Conservation (phyloP, 352 stramenopile species). For the Stramenopiles sp. region DNA sequence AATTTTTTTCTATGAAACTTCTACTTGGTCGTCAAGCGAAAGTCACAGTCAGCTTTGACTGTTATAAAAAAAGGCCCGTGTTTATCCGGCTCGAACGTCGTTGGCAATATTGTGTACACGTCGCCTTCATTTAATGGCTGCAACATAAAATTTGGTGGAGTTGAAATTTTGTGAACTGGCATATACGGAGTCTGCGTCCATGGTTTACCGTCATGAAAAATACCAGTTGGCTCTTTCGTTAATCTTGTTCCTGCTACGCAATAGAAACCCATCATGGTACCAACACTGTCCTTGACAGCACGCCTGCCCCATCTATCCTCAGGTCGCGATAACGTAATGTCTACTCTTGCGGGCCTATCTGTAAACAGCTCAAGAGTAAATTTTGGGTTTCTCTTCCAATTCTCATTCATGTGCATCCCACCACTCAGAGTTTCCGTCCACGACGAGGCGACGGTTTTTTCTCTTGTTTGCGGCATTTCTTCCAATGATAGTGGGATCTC, state of each 20-base stretch:
- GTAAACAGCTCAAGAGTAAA: slow-evolving; percentile 48
- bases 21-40: slow-evolving; percentile 17
- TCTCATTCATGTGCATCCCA: slow-evolving; percentile 47
- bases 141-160: slow-evolving; percentile 38
- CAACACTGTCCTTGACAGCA: slow-evolving; percentile 50
- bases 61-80: slow-evolving; percentile 52
- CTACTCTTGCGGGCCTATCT: slow-evolving; percentile 41
- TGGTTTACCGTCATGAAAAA: slow-evolving; percentile 41
- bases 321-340: slow-evolving; percentile 48
- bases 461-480: slow-evolving; percentile 34
- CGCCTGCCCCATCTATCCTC: slow-evolving; percentile 53
- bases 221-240: slow-evolving; percentile 14
- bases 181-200: slow-evolving; percentile 63
- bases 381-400: slow-evolving; percentile 65
- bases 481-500: slow-evolving; percentile 44
- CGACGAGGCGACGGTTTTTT: slow-evolving; percentile 48
- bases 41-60: slow-evolving; percentile 53
- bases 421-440: slow-evolving; percentile 41
- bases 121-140: slow-evolving; percentile 32
- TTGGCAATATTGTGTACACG: slow-evolving; percentile 56
- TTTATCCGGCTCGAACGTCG: slow-evolving; percentile 57
- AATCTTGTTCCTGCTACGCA: slow-evolving; percentile 39
- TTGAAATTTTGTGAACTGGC: slow-evolving; percentile 42
- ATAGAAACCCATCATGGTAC: slow-evolving; percentile 70
- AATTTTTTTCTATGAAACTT: not conserved